phyloP scores from a whole-genome alignment of 169 alveolate species.

The Theileria sp. region DNA sequence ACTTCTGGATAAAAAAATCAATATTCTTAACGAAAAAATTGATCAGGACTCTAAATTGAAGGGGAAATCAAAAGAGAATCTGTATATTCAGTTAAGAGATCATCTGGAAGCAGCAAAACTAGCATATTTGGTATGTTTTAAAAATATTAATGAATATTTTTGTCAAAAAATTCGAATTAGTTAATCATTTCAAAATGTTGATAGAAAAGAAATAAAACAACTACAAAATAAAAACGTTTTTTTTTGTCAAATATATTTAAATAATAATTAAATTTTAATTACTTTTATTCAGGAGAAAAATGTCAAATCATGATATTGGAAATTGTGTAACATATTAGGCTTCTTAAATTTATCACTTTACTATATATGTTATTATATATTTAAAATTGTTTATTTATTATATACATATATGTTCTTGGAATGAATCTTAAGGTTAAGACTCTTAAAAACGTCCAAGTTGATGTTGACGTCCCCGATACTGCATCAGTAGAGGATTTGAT shows the following conservation, averaged over 20 bases:
- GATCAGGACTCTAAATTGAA: constrained; percentile 71
- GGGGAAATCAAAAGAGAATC: constrained; percentile 69
- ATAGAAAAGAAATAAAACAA: background rate
- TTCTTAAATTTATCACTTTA: background rate
- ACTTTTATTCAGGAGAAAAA: background rate
- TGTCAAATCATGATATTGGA: background rate
- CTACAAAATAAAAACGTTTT: background rate
- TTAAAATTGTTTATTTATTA: background rate
- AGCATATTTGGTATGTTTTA: constrained; percentile 70
- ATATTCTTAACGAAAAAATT: constrained; percentile 73
- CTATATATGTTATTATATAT: background rate
- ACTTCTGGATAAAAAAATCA: constrained; percentile 76
- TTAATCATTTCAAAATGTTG: background rate
- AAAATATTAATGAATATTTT: background rate
- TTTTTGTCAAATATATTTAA: constrained; percentile 2
- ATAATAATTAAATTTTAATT: background rate
- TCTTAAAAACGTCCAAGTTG: constrained; percentile 78
- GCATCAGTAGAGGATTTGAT: constrained; percentile 72
- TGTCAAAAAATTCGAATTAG: background rate
- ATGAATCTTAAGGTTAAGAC: constrained; percentile 82
- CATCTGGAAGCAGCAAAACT: constrained; percentile 82
- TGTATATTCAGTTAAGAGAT: constrained; percentile 79
- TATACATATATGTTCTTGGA: background rate
- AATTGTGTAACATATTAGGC: background rate
- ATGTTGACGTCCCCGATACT: constrained; percentile 72